Evolutionary conservation across 129 eudicot species (phyloP), one percentile per base, ranked within the genome.

Genomic region (Helianthus annuus): DNA sequence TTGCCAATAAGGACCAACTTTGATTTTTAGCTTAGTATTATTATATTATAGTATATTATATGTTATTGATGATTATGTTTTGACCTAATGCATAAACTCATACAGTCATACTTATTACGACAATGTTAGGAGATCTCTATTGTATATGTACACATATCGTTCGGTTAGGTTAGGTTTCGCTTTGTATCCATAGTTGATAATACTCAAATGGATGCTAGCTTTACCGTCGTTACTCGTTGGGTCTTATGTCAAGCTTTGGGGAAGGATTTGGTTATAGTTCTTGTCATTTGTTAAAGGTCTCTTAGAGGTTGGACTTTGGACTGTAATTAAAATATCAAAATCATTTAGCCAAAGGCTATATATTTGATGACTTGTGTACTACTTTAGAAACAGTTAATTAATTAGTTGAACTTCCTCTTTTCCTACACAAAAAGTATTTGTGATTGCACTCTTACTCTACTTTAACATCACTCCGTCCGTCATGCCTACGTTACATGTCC

Each of bases 381-480:
- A 55, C 32, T 16, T 55, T 55, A 55, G 61, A 19, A 17, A 55
- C 13, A 55, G 61, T 51, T 51, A 32, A 32, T 52, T 15, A 15
- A 15, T 19, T 55, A 55, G 61, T 55, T 55, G 34, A 34, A 45
- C 76, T 60, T 72, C 60, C 76, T 66, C 29, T 40, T 58, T 59
- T 44, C 57, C 57, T 58, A 60, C 77, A 72, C 59, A 59, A 60
- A 58, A 72, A 56, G 77, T 75, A 76, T 64, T 85, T 78, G 84
- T 83, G 48, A 69, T 78, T 83, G 88, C 80, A 81, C 77, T 54
- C 83, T 84, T 84, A 82, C 93, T 79, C 83, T 69, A 84, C 70
- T 72, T 70, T 77, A 69, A 80, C 89, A 70, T 87, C 92, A 87
- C 61, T 74, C 45, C 44, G 81, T 81, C 68, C 89, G 93, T 87